phyloP scores from a whole-genome alignment of 768 basidiomycete species.

The Arthromyces matolae region DNA sequence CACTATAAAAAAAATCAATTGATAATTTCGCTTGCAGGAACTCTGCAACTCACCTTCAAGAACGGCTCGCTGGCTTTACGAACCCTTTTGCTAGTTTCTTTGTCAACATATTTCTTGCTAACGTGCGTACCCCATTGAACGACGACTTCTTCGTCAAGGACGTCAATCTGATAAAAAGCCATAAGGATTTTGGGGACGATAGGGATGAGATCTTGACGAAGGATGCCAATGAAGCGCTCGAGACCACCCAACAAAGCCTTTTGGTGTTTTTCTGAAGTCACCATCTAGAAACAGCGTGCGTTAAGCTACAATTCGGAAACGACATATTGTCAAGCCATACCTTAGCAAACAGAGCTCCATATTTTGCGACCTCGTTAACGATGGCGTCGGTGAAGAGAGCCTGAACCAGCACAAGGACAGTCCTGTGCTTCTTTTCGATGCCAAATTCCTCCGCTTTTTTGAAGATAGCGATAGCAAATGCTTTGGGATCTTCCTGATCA shows the following conservation, averaged over 20 bases:
- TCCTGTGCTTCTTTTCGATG: slow-evolving; percentile 94
- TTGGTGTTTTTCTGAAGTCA: slow-evolving; percentile 91
- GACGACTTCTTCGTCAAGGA: slow-evolving; percentile 89
- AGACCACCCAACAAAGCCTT: slow-evolving; percentile 92
- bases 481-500: slow-evolving; percentile 42
- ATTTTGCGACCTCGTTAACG: slow-evolving; percentile 58
- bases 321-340: slow-evolving; percentile 35
- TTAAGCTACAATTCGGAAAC: slow-evolving; percentile 6
- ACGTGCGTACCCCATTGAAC: slow-evolving; percentile 94
- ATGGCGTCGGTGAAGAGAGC: slow-evolving; percentile 77
- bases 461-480: slow-evolving; percentile 65
- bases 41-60: slow-evolving; percentile 60
- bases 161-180: slow-evolving; percentile 87
- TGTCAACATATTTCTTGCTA: slow-evolving; percentile 94
- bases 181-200: slow-evolving; percentile 89
- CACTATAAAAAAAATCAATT: slow-evolving; percentile 44
- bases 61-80: slow-evolving; percentile 95
- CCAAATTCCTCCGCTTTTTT: slow-evolving; percentile 89
- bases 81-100: slow-evolving; percentile 92
- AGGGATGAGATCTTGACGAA: slow-evolving; percentile 66
- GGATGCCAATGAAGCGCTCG: slow-evolving; percentile 78
- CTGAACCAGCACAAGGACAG: slow-evolving; percentile 78
- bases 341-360: slow-evolving; percentile 71
- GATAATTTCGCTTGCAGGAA: slow-evolving; percentile 3
- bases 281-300: slow-evolving; percentile 48